Percentiles rank a stretch among this genome's conserved stretches.
phyloP scores from a whole-genome alignment of 768 basidiomycete species.

The Pholiota conissans region DNA sequence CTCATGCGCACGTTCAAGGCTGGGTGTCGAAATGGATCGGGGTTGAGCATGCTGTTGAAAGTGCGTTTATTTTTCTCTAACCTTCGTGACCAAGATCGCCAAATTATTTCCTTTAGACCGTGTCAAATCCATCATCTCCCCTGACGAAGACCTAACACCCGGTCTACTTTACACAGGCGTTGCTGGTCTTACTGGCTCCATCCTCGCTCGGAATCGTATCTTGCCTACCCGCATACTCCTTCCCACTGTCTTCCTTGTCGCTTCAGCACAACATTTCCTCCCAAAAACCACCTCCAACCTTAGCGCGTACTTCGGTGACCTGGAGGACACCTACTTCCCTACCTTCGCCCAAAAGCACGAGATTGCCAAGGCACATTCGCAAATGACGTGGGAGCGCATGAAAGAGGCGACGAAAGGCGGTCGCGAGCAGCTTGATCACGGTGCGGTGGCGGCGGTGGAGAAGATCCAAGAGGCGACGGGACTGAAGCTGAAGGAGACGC shows the following conservation, averaged over 20 bases:
- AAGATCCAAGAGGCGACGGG: slow-evolving; percentile 49
- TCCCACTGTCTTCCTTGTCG: slow-evolving; percentile 72
- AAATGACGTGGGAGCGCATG: slow-evolving; percentile 58
- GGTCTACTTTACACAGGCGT: slow-evolving; percentile 91
- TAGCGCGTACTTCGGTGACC: slow-evolving; percentile 56
- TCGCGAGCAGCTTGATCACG: slow-evolving; percentile 40
- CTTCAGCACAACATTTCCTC: slow-evolving; percentile 81
- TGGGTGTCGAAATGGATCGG: slow-evolving; percentile 83
- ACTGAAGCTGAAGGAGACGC: slow-evolving; percentile 62
- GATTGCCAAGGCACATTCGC: slow-evolving; percentile 57
- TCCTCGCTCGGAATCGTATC: slow-evolving; percentile 77
- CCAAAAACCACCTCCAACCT: slow-evolving; percentile 79
- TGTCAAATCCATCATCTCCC: slow-evolving; percentile 78
- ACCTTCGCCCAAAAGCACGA: slow-evolving; percentile 66
- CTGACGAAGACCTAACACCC: slow-evolving; percentile 82
- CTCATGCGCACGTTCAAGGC: slow-evolving; percentile 67
- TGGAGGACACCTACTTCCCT: slow-evolving; percentile 77
- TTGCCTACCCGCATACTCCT: slow-evolving; percentile 69
- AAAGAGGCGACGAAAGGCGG: slow-evolving; percentile 52
- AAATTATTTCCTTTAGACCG: slow-evolving; percentile 49
- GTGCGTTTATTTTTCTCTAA: slow-evolving; percentile 46
- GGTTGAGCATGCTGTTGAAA: slow-evolving; percentile 81
- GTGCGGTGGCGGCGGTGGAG: slow-evolving; percentile 36
- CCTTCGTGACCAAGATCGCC: not conserved
- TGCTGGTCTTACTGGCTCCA: slow-evolving; percentile 84